Percentiles rank a stretch among this genome's conserved stretches.
Conservation (phyloP, 441 rosid species). For the Populus hybrid region DNA sequence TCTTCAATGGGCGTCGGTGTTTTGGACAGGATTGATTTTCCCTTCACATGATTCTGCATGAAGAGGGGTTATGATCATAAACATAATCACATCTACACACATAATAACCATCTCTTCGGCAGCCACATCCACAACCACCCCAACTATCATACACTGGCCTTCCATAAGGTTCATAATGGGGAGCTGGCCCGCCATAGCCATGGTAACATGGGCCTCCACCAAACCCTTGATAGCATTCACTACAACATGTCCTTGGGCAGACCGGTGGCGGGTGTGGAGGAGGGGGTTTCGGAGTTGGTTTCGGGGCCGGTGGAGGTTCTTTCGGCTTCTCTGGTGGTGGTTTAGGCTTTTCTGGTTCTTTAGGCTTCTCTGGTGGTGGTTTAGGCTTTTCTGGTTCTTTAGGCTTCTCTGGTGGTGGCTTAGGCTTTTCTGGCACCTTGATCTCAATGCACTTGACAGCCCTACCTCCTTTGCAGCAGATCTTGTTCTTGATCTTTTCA, state of each 20-base stretch:
- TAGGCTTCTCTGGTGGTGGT: conserved; percentile 15
- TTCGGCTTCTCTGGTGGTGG: not conserved
- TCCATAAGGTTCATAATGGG: conserved; percentile 20
- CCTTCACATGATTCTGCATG: conserved; percentile 54
- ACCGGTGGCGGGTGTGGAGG: conserved; percentile 7
- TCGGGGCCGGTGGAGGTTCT: not conserved
- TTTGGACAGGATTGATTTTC: not conserved
- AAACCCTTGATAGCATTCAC: conserved; percentile 29
- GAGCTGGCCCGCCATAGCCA: conserved; percentile 35
- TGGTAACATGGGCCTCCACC: conserved; percentile 23
- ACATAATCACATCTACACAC: conserved; percentile 36
- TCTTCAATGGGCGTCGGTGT: not conserved
- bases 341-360: not conserved
- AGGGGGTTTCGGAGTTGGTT: not conserved
- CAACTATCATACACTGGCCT: conserved; percentile 54
- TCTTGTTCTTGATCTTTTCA: conserved; percentile 59
- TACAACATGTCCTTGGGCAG: conserved; percentile 28
- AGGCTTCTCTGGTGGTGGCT: conserved; percentile 14
- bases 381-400: conserved; percentile 12
- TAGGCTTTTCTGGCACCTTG: conserved; percentile 23
- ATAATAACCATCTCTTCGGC: conserved; percentile 19
- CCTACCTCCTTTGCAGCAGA: conserved; percentile 54
- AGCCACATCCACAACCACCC: conserved; percentile 38
- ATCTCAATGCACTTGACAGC: conserved; percentile 57
- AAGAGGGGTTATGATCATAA: conserved; percentile 46